These are phyloP conservation scores for Sanghuangporus baumii DNA, from an alignment of 1,284 basidiomycete species.

Conservation along the genomic window DNA sequence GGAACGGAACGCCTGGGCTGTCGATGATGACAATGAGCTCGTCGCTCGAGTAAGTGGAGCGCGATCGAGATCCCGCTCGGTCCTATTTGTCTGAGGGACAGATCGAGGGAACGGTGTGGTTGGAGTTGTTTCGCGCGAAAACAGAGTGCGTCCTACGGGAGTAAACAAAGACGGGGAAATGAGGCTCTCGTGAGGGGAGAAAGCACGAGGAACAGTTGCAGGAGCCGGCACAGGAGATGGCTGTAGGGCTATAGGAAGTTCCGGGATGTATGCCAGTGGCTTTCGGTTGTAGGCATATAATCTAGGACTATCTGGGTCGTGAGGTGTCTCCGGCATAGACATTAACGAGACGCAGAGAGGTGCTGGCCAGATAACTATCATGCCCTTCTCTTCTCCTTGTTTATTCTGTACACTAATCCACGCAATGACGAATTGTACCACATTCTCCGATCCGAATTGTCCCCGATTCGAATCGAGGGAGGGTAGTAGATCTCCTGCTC, in stretches of 20 bases:
- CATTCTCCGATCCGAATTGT: not conserved
- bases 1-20: constrained; percentile 30
- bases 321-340: constrained; percentile 22
- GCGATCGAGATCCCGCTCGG: not conserved
- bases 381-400: constrained; percentile 64
- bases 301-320: constrained; percentile 23
- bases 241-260: constrained; percentile 59
- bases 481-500: constrained; percentile 47
- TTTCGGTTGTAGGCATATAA: constrained; percentile 35
- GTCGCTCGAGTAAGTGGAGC: constrained; percentile 26
- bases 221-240: constrained; percentile 45
- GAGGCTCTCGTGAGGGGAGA: constrained; percentile 11
- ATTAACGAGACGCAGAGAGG: constrained; percentile 50
- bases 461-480: not conserved
- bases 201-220: constrained; percentile 17
- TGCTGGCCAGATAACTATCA: constrained; percentile 65
- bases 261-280: constrained; percentile 50
- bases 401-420: constrained; percentile 71
- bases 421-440: constrained; percentile 48
- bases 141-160: constrained; percentile 17
- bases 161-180: constrained; percentile 17
- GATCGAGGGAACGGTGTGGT: constrained; percentile 23
- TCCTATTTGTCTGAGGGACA: constrained; percentile 20
- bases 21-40: constrained; percentile 33
- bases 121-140: constrained; percentile 24